A percentile compares a stretch with the other conserved stretches of the same genome.
These are phyloP conservation scores for Thalia dealbata DNA, from an alignment of 176 grass and related monocot genomes.

Conservation along the genomic window DNA sequence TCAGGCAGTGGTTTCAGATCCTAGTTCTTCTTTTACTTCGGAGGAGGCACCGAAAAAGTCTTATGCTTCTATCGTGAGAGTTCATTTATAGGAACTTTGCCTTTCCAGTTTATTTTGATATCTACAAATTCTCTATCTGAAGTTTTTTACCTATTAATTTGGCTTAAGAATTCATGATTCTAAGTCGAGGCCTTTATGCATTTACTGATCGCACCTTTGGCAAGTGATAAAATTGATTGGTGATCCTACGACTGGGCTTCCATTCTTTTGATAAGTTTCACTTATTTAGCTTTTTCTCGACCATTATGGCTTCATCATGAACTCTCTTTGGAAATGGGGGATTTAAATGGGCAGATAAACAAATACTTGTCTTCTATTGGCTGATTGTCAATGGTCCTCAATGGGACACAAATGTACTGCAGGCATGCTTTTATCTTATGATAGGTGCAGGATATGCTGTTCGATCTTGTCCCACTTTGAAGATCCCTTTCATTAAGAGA, in stretches of 20 bases:
- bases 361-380: not conserved
- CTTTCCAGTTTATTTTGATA: not conserved
- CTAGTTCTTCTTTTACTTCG: slow-evolving; percentile 8
- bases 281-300: no score
- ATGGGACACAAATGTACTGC: not conserved
- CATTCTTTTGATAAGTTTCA: no score
- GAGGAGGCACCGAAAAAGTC: slow-evolving; percentile 72
- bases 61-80: slow-evolving; percentile 87
- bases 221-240: not conserved
- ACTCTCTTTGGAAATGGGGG: not conserved
- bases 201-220: not conserved
- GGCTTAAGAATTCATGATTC: not conserved
- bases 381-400: not conserved
- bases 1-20: not conserved
- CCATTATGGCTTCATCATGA: no score
- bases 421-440: not conserved
- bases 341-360: not conserved
- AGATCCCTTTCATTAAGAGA: not conserved
- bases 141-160: not conserved
- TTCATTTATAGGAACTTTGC: not conserved
- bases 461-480: not conserved
- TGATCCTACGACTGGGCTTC: no score
- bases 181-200: not conserved
- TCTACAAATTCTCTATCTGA: not conserved
- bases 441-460: not conserved